Base-by-base conservation (phyloP, 2,329 filamentous ascomycete species). In the Exophiala alcalophila region DNA sequence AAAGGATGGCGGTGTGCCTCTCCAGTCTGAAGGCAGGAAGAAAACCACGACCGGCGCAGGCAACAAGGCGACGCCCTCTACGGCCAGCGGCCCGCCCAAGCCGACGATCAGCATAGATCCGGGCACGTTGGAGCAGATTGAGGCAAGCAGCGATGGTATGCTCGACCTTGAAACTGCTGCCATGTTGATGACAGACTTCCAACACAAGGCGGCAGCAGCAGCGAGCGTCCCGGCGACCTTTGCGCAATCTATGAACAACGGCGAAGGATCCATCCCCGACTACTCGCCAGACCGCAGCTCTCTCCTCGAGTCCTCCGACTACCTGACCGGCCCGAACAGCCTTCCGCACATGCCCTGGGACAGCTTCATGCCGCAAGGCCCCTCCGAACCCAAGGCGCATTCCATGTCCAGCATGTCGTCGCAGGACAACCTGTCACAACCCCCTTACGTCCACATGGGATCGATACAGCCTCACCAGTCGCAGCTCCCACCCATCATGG, bases 151-250 rank as follows among this genome's bases (percentile, higher is more conserved):
- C 65, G 91, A 96, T 65, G 84, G 83, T 64, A 84, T 91, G 69
- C 90, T 96, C 62, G 92, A 96, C 65, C 85, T 96, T 61, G 91
- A 98, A 75, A 89, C 91, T 59, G 92, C 92, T 57, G 92, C 92
- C 57, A 96, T 97, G 88, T 80, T 98, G 65, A 94, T 98, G 73
- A 92, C 91, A 63, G 90, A 97, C 70, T 84, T 97, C 63, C 91
- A 95, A 70, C 89, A 96, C 73, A 96, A 96, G 74, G 90, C 83
- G 59, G 91, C 90, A 68, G 83, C 79, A 46, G 73, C 76, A 61
- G 65, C 66, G 59, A 69, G 69, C 54, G 70, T 63, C 67, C 65
- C 73, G 66, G n/a, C n/a, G n/a, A n/a, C n/a, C n/a, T n/a, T n/a
- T n/a, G n/a, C n/a, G n/a, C n/a, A n/a, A n/a, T n/a, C n/a, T n/a